phyloP scores from a whole-genome alignment of 2,329 filamentous ascomycete species.

The Fusarium pininemorale region DNA sequence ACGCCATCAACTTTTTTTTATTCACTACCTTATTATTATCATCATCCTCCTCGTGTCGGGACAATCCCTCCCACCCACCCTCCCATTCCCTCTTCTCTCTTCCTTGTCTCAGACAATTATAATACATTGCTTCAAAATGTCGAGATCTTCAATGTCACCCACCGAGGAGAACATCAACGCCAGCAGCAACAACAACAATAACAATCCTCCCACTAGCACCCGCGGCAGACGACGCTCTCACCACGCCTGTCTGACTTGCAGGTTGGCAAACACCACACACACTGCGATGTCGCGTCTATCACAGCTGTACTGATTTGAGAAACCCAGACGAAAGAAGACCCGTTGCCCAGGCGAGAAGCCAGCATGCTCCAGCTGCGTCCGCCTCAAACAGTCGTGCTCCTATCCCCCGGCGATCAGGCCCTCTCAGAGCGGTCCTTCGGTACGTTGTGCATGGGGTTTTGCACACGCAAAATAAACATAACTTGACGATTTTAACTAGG shows the following conservation, averaged over 20 bases:
- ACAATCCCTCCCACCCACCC: not conserved
- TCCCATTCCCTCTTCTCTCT: not conserved
- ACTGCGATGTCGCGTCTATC: not conserved
- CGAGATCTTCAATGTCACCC: slow-evolving; percentile 44
- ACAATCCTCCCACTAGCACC: slow-evolving; percentile 23
- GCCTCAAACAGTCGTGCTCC: slow-evolving; percentile 58
- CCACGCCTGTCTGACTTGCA: slow-evolving; percentile 58
- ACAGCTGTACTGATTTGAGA: not conserved
- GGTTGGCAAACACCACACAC: slow-evolving; percentile 45
- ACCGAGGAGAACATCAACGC: slow-evolving; percentile 42
- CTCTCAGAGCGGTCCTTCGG: slow-evolving; percentile 54
- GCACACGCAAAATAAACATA: not conserved
- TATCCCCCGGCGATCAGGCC: slow-evolving; percentile 53
- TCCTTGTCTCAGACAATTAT: not conserved
- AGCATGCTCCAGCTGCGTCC: slow-evolving; percentile 59
- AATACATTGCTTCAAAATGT: not conserved
- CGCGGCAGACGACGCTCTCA: slow-evolving; percentile 52
- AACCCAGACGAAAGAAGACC: slow-evolving; percentile 57
- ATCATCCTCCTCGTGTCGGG: not conserved
- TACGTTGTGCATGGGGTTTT: slow-evolving; percentile 43
- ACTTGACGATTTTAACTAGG: slow-evolving; percentile 48
- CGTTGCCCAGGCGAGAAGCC: slow-evolving; percentile 62
- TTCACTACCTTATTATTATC: not conserved
- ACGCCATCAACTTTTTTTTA: not conserved
- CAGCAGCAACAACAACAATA: not conserved